These are phyloP conservation scores for Aspergillus wentii DNA, from an alignment of 495 filamentous ascomycete genomes.

Conservation along the genomic window DNA sequence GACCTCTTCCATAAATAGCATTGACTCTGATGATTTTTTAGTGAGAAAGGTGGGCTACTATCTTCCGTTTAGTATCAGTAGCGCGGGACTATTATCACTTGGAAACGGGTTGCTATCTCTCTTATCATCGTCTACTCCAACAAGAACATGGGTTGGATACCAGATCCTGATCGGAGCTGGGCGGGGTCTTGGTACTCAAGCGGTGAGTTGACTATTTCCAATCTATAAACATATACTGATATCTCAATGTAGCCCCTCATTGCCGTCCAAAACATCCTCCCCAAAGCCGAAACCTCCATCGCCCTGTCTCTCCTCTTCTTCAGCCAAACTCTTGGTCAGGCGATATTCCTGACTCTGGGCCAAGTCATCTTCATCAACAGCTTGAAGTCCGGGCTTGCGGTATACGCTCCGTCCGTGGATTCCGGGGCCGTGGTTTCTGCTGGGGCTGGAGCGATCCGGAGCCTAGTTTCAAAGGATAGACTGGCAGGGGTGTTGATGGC, in stretches of 20 bases:
- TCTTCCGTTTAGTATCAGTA: slow-evolving; percentile 35
- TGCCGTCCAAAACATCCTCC: slow-evolving; percentile 48
- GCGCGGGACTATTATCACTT: slow-evolving; percentile 24
- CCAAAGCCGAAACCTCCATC: slow-evolving; percentile 38
- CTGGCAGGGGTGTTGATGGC: slow-evolving; percentile 51
- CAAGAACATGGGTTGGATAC: slow-evolving; percentile 51
- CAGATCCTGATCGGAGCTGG: slow-evolving; percentile 50
- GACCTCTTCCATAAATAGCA: neutral
- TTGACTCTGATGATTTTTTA: slow-evolving; percentile 9
- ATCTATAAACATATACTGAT: neutral
- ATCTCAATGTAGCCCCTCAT: slow-evolving; percentile 34
- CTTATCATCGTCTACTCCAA: slow-evolving; percentile 33
- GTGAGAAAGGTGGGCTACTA: slow-evolving; percentile 45
- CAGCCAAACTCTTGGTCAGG: slow-evolving; percentile 58
- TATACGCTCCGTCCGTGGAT: slow-evolving; percentile 25
- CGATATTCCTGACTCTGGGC: slow-evolving; percentile 60
- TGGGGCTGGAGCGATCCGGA: slow-evolving; percentile 56
- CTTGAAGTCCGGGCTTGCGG: slow-evolving; percentile 45
- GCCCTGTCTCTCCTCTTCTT: slow-evolving; percentile 51
- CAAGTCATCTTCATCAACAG: slow-evolving; percentile 64
- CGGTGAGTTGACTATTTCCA: slow-evolving; percentile 15
- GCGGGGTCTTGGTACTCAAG: slow-evolving; percentile 45
- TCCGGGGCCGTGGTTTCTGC: slow-evolving; percentile 42
- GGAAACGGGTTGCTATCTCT: slow-evolving; percentile 48
- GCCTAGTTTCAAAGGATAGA: slow-evolving; percentile 27